phyloP scores from a whole-genome alignment of 192 early-diverging fungal species.

The Linnemannia hyalina region DNA sequence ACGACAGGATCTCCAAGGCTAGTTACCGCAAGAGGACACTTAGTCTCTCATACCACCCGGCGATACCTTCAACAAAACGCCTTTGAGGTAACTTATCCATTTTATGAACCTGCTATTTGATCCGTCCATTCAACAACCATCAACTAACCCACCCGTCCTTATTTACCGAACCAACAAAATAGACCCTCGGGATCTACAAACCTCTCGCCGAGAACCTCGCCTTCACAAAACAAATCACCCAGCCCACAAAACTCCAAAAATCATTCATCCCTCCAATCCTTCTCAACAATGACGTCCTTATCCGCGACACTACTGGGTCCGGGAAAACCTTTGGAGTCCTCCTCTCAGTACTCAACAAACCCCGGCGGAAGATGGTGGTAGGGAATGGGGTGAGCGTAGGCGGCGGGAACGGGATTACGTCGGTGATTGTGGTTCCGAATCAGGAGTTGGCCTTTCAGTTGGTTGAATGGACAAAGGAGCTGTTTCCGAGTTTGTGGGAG shows the following conservation, averaged over 20 bases:
- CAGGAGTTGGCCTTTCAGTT: constrained; percentile 69
- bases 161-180: not conserved
- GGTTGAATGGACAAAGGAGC: constrained; percentile 52
- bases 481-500: constrained; percentile 28
- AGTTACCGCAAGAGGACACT: not conserved
- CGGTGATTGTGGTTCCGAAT: constrained; percentile 63
- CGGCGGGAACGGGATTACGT: constrained; percentile 40
- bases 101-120: not conserved
- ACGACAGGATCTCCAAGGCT: too few species aligned
- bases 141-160: not conserved
- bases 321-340: constrained; percentile 71
- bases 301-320: constrained; percentile 67
- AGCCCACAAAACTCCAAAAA: constrained; percentile 61
- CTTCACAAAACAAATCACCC: constrained; percentile 8
- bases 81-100: constrained; percentile 23
- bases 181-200: constrained; percentile 44
- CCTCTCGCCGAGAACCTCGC: constrained; percentile 37
- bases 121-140: not conserved
- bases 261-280: constrained; percentile 60
- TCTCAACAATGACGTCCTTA: constrained; percentile 57
- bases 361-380: constrained; percentile 7
- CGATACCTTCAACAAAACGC: constrained; percentile 32
- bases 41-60: not conserved
- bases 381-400: not conserved
- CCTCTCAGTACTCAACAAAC: constrained; percentile 57